Conservation (phyloP, 192 early-diverging fungal species). For the Entomortierella chlamydospora region DNA sequence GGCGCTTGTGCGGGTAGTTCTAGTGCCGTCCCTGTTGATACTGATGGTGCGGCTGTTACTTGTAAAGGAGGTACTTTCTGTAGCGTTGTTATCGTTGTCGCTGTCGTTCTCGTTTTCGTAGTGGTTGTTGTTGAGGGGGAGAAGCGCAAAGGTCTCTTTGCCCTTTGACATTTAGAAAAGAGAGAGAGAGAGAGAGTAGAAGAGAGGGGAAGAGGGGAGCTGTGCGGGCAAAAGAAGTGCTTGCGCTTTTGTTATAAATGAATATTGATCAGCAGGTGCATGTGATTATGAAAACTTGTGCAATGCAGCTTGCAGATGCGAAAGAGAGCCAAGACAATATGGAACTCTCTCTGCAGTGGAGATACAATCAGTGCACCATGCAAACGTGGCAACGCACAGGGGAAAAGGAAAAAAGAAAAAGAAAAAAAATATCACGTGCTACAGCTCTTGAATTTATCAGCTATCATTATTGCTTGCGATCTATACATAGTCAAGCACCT, state of each 20-base stretch:
- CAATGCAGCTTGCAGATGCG: no score
- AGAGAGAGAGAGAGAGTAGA: not conserved
- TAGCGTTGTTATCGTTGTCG: not conserved
- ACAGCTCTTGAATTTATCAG: no score
- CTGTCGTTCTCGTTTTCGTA: constrained; percentile 1
- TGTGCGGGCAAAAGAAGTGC: not conserved
- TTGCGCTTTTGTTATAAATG: not conserved
- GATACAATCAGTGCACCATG: no score
- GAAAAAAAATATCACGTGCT: no score
- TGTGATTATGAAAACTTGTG: not conserved
- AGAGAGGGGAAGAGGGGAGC: not conserved
- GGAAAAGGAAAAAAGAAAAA: not conserved
- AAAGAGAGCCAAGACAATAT: no score
- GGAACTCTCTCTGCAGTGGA: no score
- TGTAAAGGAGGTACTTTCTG: not conserved
- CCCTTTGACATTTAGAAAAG: constrained; percentile 48
- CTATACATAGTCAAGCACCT: constrained; percentile 26
- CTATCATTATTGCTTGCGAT: not conserved
- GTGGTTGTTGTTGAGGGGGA: constrained; percentile 25
- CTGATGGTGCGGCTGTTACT: constrained; percentile 19
- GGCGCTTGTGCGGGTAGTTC: constrained; percentile 7
- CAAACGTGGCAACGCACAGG: not conserved
- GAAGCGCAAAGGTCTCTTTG: constrained; percentile 53
- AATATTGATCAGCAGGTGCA: not conserved
- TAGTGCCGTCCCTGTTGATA: constrained; percentile 42